Base-by-base conservation (phyloP, 192 early-diverging fungal species). In the Gryganskiella cystojenkinii region DNA sequence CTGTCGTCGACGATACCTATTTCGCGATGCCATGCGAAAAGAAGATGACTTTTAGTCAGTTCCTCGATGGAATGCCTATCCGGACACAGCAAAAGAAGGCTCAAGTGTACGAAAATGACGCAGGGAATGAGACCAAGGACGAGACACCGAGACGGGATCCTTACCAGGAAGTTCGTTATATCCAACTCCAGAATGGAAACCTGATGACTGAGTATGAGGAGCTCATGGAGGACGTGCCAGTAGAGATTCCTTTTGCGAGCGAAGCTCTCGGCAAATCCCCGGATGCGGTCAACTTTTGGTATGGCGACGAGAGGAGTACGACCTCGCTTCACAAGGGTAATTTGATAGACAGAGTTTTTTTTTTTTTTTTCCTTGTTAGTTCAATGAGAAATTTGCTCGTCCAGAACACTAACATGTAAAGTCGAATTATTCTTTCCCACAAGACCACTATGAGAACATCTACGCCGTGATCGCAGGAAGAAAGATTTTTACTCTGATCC, bases 251-350 rank as follows among this genome's bases (percentile, higher is more conserved):
- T 1, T 86, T 83, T 63, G 80, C 73, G 22, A 73, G 58, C 31
- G 81, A 86, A 56, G 85, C 85, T 0, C 42, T 86, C 17, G 80
- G 76, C 28, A 76, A 57, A 51, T 20, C 51, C 11, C 85, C 85
- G 0, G 85, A 86, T 34, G 85, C 85, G 10, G 73, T 86, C 47
- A 86, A 86, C 57, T 86, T 86, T 55, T 86, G 85, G 85, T 86
- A 82, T 57, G 85, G 85, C 4, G 79, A 83, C 40, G 70, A 78
- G 28, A 37, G 64, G 22, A 86, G 85, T 20, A 69, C 61, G 0
- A 86, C 85, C 0, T 82, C 80, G 0, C 50, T 86, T n/a, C 85
- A 86, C 31, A 86, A 84, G 60, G 80, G 80, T 76, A 67, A 51
- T 9, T 27, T 45, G 8, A 50, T 3, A 20, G 15, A 44, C 15